These are phyloP conservation scores for Coemansia sp. DNA, from an alignment of 192 early-diverging fungal species.

Conservation along the genomic window DNA sequence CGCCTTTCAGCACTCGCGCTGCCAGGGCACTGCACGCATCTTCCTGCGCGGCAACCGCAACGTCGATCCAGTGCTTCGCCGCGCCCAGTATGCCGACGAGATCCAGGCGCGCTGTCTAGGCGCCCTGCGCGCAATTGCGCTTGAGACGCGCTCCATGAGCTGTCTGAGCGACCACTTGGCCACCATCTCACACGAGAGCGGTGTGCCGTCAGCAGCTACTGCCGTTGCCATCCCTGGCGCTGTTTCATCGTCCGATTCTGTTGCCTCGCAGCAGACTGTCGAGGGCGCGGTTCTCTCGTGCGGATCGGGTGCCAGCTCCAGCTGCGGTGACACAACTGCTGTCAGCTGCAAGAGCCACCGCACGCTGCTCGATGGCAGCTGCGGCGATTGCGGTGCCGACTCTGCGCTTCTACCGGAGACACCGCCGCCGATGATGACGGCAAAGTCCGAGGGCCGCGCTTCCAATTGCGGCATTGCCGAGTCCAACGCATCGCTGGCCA, in stretches of 20 bases:
- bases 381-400: neutral
- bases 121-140: slow-evolving; percentile 12
- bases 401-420: neutral
- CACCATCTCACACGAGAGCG: slow-evolving; percentile 22
- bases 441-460: neutral
- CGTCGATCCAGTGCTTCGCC: slow-evolving; percentile 43
- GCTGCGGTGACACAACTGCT: neutral
- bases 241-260: neutral
- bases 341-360: slow-evolving; percentile 8
- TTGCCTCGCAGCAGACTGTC: neutral
- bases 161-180: slow-evolving; percentile 27
- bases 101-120: slow-evolving; percentile 37
- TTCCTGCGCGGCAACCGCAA: slow-evolving; percentile 36
- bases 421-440: slow-evolving; percentile 5
- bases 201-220: no score
- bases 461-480: neutral
- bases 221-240: no score
- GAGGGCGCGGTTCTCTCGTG: neutral
- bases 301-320: neutral
- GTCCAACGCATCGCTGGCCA: slow-evolving; percentile 20
- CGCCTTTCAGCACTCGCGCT: slow-evolving; percentile 32
- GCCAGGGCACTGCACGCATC: slow-evolving; percentile 35
- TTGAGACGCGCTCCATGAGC: slow-evolving; percentile 12
- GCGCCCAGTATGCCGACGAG: slow-evolving; percentile 38
- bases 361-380: neutral